Evolutionary conservation across 768 basidiomycete genomes (phyloP), one percentile per base, ranked within the genome.

Genomic region (Strobilomyces confusus): DNA sequence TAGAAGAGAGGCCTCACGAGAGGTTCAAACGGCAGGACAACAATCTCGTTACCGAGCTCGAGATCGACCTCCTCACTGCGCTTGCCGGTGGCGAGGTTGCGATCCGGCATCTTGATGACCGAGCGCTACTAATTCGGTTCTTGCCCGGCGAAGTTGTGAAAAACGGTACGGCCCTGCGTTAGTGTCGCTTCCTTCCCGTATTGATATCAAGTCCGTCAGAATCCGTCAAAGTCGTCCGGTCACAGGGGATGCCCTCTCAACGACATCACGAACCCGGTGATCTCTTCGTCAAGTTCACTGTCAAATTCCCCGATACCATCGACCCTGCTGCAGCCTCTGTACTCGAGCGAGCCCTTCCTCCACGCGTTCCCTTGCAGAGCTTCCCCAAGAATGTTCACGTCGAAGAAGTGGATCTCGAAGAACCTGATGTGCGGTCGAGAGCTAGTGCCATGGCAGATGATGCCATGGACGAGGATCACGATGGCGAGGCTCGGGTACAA

Each of bases 201-300:
- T 55, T 54, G 12, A 52, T 51, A 20, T 7, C 30, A 19, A 51
- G 20, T 55, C 9, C 23, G 43, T 44, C 62, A 95, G 95, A 89
- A 56, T 86, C 89, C 41, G 66, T 94, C 65, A 98, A 97, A 73
- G 86, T 95, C 59, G 87, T 99, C 62, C 81, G 81, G 45, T 91
- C 89, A 5, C 95, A 98, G 74, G 97, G 97, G 57, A 99, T 99
- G 97, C 97, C 95, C 13, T 98, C 97, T 47, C 90, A 90, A 70
- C 86, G 97, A 56, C 95, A 98, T 73, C 97, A 98, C 73, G 94
- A 99, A 67, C 82, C 86, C 37, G 97, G 97, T 36, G 93, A 98
- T 72, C 80, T 99, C 55, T 93, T 83, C 68, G 80, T 99, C 71
- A 89, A 86, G 66, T 73, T 98, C 61, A 77, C 78, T 57, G 90